Evolutionary conservation across 2,329 filamentous ascomycete genomes (phyloP).

Genomic region (Aureobasidium sp.): DNA sequence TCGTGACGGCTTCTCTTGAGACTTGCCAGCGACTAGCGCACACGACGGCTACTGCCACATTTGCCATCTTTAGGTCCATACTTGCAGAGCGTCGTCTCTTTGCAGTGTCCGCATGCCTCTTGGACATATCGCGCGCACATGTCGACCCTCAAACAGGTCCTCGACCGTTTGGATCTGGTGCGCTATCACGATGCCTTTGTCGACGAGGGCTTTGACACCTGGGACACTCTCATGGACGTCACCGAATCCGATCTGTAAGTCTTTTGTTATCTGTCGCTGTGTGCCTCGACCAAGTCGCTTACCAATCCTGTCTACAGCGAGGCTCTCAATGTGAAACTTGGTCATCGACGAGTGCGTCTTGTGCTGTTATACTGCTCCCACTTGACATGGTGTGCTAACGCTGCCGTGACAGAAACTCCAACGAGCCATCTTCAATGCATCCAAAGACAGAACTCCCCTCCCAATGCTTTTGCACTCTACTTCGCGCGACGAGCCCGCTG

Average conservation of each 20-base stretch:
- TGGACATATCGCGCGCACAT: slow-evolving; percentile 29
- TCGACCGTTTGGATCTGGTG: slow-evolving; percentile 67
- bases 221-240: slow-evolving; percentile 76
- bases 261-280: background rate
- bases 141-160: slow-evolving; percentile 57
- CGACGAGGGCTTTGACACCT: slow-evolving; percentile 75
- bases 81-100: background rate
- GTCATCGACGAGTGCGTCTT: slow-evolving; percentile 62
- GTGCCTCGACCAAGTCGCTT: background rate
- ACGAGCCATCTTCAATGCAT: slow-evolving; percentile 49
- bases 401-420: slow-evolving; percentile 59
- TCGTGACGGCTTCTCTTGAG: background rate
- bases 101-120: background rate
- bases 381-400: background rate
- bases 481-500: slow-evolving; percentile 45
- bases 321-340: slow-evolving; percentile 66
- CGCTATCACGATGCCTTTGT: slow-evolving; percentile 67
- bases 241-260: slow-evolving; percentile 70
- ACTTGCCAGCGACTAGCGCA: background rate
- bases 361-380: background rate
- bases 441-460: background rate
- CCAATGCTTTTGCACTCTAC: slow-evolving; percentile 11
- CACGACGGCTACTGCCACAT: background rate
- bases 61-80: background rate
- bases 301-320: slow-evolving; percentile 40